phyloP scores from a whole-genome alignment of 495 filamentous ascomycete species.

The Aspergillus bridgeri region DNA sequence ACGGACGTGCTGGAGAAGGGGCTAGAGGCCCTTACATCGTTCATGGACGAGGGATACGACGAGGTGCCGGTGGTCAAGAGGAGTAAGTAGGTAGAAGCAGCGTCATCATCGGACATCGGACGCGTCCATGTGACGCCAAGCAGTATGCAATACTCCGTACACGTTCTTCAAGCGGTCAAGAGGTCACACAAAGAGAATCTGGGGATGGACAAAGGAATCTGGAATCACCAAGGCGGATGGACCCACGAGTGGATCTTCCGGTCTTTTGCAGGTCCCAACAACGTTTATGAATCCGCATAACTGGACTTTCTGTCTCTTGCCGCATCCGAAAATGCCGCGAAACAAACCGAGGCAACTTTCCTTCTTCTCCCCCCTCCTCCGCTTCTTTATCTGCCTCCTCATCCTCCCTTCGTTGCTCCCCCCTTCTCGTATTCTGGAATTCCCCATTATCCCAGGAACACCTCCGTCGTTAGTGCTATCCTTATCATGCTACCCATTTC shows the following conservation, averaged over 20 bases:
- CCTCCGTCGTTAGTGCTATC: background rate
- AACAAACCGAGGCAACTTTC: slow-evolving; percentile 12
- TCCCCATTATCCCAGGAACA: background rate
- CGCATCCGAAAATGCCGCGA: background rate
- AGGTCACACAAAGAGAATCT: no score
- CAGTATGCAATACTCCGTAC: background rate
- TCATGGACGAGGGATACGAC: slow-evolving; percentile 60
- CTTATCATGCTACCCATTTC: background rate
- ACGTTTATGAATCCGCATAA: background rate
- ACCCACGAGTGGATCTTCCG: background rate
- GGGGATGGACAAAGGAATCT: no score
- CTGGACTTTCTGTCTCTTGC: background rate
- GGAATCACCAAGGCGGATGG: no score
- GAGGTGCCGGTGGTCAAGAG: slow-evolving; percentile 43
- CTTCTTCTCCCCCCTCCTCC: background rate
- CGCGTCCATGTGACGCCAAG: background rate
- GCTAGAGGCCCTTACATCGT: slow-evolving; percentile 56
- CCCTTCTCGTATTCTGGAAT: background rate
- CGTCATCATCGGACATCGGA: background rate
- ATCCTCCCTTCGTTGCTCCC: background rate
- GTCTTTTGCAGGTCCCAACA: no score
- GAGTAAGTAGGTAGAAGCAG: background rate
- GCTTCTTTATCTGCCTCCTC: background rate
- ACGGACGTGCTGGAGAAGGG: slow-evolving; percentile 68
- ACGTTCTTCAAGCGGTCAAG: no score